Evolutionary conservation across 257 asterid genomes (phyloP).

Genomic region (Anisodus acutangulus): DNA sequence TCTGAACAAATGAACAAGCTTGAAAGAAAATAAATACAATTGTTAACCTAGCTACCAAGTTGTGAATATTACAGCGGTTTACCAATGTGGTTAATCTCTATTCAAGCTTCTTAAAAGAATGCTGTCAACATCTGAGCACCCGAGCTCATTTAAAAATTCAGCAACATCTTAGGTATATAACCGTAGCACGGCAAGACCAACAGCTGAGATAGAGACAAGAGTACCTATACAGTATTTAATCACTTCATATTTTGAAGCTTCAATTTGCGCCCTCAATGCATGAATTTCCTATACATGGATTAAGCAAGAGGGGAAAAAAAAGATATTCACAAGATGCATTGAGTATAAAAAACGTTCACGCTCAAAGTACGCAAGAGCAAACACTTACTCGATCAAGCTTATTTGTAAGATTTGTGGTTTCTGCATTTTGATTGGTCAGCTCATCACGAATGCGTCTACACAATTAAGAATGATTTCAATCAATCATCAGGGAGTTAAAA

Average conservation of each 20-base stretch:
- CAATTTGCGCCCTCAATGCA: conserved; percentile 63
- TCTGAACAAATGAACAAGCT: conserved; percentile 14
- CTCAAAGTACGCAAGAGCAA: neutral
- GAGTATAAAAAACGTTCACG: neutral
- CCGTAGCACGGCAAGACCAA: conserved; percentile 57
- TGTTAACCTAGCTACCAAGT: conserved; percentile 2
- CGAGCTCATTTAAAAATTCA: conserved; percentile 15
- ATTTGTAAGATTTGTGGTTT: conserved; percentile 55
- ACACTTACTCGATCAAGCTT: conserved; percentile 60
- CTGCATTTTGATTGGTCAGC: conserved; percentile 56
- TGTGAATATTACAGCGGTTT: too few relatives aligned
- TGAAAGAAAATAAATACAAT: neutral
- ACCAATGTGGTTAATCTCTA: conserved; percentile 23
- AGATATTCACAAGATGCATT: neutral
- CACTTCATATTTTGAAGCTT: conserved; percentile 63
- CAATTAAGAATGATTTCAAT: conserved; percentile 4
- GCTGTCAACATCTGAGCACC: conserved; percentile 21
- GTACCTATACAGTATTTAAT: conserved; percentile 69
- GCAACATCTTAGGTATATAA: conserved; percentile 34
- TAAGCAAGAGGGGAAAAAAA: neutral
- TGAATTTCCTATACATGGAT: conserved; percentile 50
- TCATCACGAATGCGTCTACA: conserved; percentile 60
- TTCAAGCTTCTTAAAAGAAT: conserved; percentile 28
- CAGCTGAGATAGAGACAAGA: conserved; percentile 57
- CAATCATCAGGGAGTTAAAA: conserved; percentile 27